Evolutionary conservation across 2,329 filamentous ascomycete species (phyloP), one percentile per base, ranked within the genome.

Genomic region (Epichloe glyceriae): DNA sequence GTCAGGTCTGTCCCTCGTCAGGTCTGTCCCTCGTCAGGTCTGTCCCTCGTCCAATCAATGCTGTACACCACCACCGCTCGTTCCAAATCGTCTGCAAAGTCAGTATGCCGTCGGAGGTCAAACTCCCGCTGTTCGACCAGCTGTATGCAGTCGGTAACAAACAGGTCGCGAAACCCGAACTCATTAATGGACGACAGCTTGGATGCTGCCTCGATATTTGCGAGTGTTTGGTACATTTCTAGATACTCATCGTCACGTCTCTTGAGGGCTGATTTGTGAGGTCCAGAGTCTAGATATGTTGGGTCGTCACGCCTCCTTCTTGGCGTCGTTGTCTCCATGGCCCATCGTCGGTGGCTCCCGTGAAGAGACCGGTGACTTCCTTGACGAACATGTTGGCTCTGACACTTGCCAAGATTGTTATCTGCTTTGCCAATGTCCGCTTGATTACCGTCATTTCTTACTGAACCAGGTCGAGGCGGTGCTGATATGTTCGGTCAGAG

Each of bases 1-100:
- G 66, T 69, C 40, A n/a, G n/a, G n/a, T 15, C 68, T 62, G 56
- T 72, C 70, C 46, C 71, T 70, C 19, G 66, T 69, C 40, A n/a
- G n/a, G n/a, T 15, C 68, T 62, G 56, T 72, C 70, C 46, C 71
- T 70, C 34, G 7, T 39, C 41, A 33, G 41, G n/a, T 15, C 68
- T 62, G 56, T 72, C 70, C 46, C 71, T 70, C 19, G 66, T 69
- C 40, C 62, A 65, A 50, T 67, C 62, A 49, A 71, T 62, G 47
- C 68, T 68, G 53, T 66, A 69, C 11, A 52, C 55, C 33, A 52
- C 55, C 33, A 64, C 55, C 22, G 58, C 57, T 10, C 59, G 57
- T 51, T 65, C 60, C 10, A 67, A 54, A 51, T 65, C 61, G 5
- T 60, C 58, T 8, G 60, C 61, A 40, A 63, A 64, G 17, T 66